phyloP scores from a whole-genome alignment of 306 rosid genomes.

The Biancaea sappan region DNA sequence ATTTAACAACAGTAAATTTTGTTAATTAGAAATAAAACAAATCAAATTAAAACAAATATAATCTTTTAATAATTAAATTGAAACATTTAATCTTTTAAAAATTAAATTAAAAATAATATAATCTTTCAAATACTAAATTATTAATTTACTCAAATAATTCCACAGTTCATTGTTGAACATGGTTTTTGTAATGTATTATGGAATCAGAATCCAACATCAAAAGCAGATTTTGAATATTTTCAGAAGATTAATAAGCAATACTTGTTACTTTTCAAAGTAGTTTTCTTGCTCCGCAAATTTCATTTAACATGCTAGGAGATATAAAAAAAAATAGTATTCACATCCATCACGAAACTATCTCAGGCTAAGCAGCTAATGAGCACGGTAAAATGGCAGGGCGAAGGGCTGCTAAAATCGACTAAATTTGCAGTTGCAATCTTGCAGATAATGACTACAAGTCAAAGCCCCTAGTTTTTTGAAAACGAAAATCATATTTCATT shows the following conservation, averaged over 20 bases:
- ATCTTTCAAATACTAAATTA: no score
- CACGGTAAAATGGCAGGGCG: conserved; percentile 7
- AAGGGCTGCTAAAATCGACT: background rate
- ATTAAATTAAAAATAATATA: no score
- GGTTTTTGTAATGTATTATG: background rate
- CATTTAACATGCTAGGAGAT: background rate
- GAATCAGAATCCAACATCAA: background rate
- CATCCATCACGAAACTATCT: conserved; percentile 26
- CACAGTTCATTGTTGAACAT: background rate
- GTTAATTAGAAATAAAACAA: no score
- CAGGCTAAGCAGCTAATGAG: background rate
- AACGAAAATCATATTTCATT: conserved; percentile 23
- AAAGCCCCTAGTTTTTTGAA: conserved; percentile 26
- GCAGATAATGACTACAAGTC: conserved; percentile 3
- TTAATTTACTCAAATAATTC: no score
- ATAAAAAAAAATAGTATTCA: background rate
- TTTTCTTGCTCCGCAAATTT: conserved; percentile 19
- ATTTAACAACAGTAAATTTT: no score
- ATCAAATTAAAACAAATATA: no score
- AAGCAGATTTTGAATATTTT: background rate
- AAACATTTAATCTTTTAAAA: no score
- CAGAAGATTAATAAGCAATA: background rate
- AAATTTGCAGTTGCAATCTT: conserved; percentile 8
- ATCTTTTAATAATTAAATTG: no score
- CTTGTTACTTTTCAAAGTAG: background rate